phyloP scores from a whole-genome alignment of 371 early-diverging fungal species.

The Rhizopus microsporus region DNA sequence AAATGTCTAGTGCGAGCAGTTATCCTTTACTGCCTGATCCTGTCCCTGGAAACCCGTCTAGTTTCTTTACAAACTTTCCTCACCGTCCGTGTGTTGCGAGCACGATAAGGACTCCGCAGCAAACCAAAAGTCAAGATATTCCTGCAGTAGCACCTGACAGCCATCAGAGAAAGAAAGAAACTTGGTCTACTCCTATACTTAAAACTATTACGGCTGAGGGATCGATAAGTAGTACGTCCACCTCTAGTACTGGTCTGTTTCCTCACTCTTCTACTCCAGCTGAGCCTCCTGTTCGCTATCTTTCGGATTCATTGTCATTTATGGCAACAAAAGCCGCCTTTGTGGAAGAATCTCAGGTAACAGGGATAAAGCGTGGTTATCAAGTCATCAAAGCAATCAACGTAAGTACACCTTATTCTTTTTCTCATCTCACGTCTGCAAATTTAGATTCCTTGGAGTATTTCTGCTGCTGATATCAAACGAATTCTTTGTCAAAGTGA shows the following conservation, averaged over 20 bases:
- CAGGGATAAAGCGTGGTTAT: neutral
- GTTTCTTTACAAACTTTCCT: too few relatives aligned
- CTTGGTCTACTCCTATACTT: neutral
- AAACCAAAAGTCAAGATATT: neutral
- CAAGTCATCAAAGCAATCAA: conserved; percentile 7
- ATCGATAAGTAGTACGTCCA: neutral
- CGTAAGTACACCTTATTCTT: conserved; percentile 1
- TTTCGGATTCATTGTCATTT: conserved; percentile 7
- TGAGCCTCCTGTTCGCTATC: conserved; percentile 1
- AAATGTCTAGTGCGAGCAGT: too few relatives aligned
- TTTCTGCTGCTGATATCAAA: conserved; percentile 5
- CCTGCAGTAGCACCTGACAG: neutral
- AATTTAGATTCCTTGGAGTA: conserved; percentile 10
- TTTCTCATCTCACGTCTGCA: neutral
- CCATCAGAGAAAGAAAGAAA: neutral
- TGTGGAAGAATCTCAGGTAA: neutral
- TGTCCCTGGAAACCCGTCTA: too few relatives aligned
- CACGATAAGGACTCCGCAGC: too few relatives aligned
- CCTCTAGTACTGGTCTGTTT: neutral
- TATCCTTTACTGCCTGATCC: too few relatives aligned
- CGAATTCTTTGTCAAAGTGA: neutral
- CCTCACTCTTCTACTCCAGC: neutral
- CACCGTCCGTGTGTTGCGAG: too few relatives aligned
- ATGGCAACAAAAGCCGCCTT: neutral
- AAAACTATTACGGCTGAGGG: neutral